Base-by-base conservation (phyloP, 163 green algal species). In the Coccomyxa subellipsoidea region DNA sequence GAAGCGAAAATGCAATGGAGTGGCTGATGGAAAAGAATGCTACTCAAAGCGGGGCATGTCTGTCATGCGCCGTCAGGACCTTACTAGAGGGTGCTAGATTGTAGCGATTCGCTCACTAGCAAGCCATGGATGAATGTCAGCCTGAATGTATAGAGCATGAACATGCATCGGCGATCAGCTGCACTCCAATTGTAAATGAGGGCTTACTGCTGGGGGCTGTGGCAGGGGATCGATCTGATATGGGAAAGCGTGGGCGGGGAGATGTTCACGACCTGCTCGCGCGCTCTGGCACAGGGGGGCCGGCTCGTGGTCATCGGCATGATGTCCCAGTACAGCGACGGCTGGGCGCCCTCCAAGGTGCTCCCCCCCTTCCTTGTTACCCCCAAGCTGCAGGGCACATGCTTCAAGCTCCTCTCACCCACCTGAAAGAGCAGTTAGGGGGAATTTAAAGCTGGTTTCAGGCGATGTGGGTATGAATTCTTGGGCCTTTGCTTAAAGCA, bases 271-370 rank as follows among this genome's bases (percentile, higher is more conserved):
- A 85, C 85, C 1, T 88, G 82, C 39, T 37, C 93, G 23, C 85
- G 89, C 4, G 83, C 86, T 2, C 80, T 93, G 35, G 83, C 83
- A 69, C 36, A 69, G 0, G 47, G 83, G 9, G 92, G 91, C 12
- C 77, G 88, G 9, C 73, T 95, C 9, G 37, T 95, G 18, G 83
- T 98, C 70, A 98, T 98, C 38, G 95, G 94, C 34, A 91, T 92
- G 85, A 93, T 95, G 89, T 83, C 47, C 7, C 83, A 89, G 80
- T 89, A 80, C 53, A 35, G 18, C 47, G 83, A 15, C 29, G 38
- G 83, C 27, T 84, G 84, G 84, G 32, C 29, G 72, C 37, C 38
- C 15, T 66, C 32, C 32, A 18, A 66, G 47, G 31, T 73, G 2
- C 3, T 35, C 47, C 12, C 18, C 47, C 12, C 12, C 47, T 66